A percentile compares a stretch with the other conserved stretches of the same genome.
These are phyloP conservation scores for Boletus fagicola DNA, from an alignment of 768 basidiomycete species.

Conservation along the genomic window DNA sequence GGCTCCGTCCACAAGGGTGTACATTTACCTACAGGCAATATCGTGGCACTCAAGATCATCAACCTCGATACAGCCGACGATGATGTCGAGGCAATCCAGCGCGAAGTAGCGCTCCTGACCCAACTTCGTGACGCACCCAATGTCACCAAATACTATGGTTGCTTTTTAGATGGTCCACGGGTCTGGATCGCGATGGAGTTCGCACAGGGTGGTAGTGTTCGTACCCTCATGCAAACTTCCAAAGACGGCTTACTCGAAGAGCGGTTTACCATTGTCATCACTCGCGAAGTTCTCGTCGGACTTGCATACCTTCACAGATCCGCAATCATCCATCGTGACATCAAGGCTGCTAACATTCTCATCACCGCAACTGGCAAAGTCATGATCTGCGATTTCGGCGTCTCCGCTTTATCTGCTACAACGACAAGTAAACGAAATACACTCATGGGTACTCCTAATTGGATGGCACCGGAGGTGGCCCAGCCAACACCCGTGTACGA, in stretches of 20 bases:
- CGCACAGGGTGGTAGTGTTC: slow-evolving; percentile 91
- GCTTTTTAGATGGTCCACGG: slow-evolving; percentile 89
- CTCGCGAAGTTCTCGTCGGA: slow-evolving; percentile 84
- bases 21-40: slow-evolving; percentile 78
- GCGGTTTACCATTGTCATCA: slow-evolving; percentile 82
- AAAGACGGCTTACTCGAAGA: slow-evolving; percentile 79
- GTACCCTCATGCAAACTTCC: slow-evolving; percentile 88
- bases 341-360: slow-evolving; percentile 97
- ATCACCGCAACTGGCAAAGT: slow-evolving; percentile 86
- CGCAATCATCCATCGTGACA: slow-evolving; percentile 93
- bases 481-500: slow-evolving; percentile 89
- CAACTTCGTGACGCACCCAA: slow-evolving; percentile 89
- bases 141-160: slow-evolving; percentile 95
- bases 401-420: slow-evolving; percentile 86
- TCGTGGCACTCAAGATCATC: slow-evolving; percentile 98
- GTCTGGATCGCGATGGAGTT: slow-evolving; percentile 99
- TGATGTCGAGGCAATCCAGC: slow-evolving; percentile 94
- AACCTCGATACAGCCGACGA: slow-evolving; percentile 96
- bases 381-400: slow-evolving; percentile 97
- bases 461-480: slow-evolving; percentile 99
- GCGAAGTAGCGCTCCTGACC: slow-evolving; percentile 88
- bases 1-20: slow-evolving; percentile 93
- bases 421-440: slow-evolving; percentile 91
- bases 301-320: slow-evolving; percentile 91
- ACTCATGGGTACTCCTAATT: slow-evolving; percentile 95